Evolutionary conservation across 2,329 filamentous ascomycete species (phyloP).

Genomic region (Curvularia eragrostidis): DNA sequence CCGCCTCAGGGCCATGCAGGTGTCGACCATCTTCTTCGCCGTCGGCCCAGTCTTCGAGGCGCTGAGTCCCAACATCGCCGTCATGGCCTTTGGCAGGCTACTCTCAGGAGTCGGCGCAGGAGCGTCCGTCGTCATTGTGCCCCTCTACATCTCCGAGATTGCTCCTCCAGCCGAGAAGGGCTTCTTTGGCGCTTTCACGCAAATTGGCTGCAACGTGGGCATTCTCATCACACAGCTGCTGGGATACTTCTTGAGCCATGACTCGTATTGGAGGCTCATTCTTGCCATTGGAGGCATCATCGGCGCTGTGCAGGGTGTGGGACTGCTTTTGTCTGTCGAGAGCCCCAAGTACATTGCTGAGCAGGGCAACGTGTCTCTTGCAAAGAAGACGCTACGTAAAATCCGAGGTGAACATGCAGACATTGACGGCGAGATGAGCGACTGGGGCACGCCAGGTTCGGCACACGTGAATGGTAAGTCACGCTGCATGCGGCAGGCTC

Average conservation of each 20-base stretch:
- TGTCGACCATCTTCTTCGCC: conserved; percentile 78
- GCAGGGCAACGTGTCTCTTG: conserved; percentile 65
- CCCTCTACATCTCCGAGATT: conserved; percentile 92
- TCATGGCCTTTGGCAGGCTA: conserved; percentile 76
- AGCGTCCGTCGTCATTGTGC: conserved; percentile 88
- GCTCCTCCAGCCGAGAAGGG: conserved; percentile 74
- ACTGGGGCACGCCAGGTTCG: conserved; percentile 50
- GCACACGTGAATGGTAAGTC: conserved; percentile 40
- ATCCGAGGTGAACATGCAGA: conserved; percentile 74
- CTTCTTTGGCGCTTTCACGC: conserved; percentile 83
- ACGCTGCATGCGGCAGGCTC: too few relatives aligned
- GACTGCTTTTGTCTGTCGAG: conserved; percentile 76
- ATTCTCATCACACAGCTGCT: conserved; percentile 84
- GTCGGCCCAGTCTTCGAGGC: conserved; percentile 79
- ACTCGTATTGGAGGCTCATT: conserved; percentile 81
- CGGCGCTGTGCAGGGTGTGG: conserved; percentile 70
- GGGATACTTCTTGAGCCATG: conserved; percentile 86
- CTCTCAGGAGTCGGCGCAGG: conserved; percentile 85
- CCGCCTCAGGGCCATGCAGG: conserved; percentile 75
- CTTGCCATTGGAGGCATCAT: conserved; percentile 75
- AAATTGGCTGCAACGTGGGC: conserved; percentile 91
- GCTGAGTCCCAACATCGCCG: conserved; percentile 68
- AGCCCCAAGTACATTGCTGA: conserved; percentile 86
- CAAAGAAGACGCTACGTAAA: conserved; percentile 72
- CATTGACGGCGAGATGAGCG: conserved; percentile 74